Evolutionary conservation across 805 yeast species (phyloP), one percentile per base, ranked within the genome.

Genomic region (Diddensiella santjacobensis): DNA sequence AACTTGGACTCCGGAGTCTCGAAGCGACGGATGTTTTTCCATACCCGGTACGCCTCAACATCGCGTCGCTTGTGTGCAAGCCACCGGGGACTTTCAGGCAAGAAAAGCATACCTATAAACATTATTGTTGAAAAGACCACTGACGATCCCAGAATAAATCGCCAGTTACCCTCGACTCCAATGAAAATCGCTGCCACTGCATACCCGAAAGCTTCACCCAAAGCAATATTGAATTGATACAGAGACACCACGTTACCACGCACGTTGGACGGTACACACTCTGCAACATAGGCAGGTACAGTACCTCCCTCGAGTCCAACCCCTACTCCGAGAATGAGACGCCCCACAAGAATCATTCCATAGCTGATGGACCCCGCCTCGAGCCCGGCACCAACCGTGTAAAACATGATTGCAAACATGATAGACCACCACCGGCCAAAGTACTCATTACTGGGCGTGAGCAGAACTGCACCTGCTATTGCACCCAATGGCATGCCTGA

Each of bases 401-500:
- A 80, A 68, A 78, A 72, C 36, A 80, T 53, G 70, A 83, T 78
- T 2, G 84, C 76, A 47, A 77, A 64, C 47, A 79, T 70, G 57
- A 81, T 71, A 6, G 84, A 68, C 50, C 69, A 63, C 54, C 79
- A 73, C 62, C 86, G 73, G 15, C 87, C 86, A 40, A 78, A 66
- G 48, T 48, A 62, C 58, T 78, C 80, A 58, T 74, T 79, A 53
- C 78, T 63, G 2, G 84, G 84, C 2, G 84, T 72, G 71, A 81
- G 71, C 49, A 79, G 58, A 35, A 81, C 67, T 48, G 83, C 76
- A 42, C 87, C 87, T 23, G 75, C 74, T 64, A 81, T 74, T 29
- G 84, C 86, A 55, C 86, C 87, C 40, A 81, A 64, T n/a, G 87
- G 86, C 83, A 81, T 79, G 46, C 79, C 70, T 23, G 83, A 70